phyloP scores from a whole-genome alignment of 176 grass and related monocot genomes.

The Pontederia crassipes region DNA sequence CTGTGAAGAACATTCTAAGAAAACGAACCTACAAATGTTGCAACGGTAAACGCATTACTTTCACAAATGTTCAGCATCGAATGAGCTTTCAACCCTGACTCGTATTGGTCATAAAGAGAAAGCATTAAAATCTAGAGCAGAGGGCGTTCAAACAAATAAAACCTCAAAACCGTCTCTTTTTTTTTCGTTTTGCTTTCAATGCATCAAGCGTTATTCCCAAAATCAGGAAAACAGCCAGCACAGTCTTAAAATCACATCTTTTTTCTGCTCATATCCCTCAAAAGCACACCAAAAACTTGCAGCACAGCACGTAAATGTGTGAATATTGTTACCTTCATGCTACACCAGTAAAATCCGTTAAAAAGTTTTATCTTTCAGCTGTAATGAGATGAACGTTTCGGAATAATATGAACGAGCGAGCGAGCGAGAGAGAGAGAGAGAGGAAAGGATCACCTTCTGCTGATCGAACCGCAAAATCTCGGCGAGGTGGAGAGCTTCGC shows the following conservation, averaged over 20 bases:
- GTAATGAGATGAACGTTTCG: too few relatives aligned
- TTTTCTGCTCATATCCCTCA: not conserved
- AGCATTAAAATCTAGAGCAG: not conserved
- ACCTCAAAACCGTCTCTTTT: not conserved
- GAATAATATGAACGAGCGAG: not conserved
- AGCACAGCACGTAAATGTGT: too few relatives aligned
- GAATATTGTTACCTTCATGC: too few relatives aligned
- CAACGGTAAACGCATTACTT: too few relatives aligned
- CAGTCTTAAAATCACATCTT: not conserved
- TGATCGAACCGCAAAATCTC: constrained; percentile 32
- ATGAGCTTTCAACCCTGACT: too few relatives aligned
- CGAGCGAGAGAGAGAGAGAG: not conserved
- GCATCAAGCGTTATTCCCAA: not conserved
- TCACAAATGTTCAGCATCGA: too few relatives aligned
- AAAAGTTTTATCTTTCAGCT: not conserved
- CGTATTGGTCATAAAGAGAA: not conserved
- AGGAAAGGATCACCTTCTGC: constrained; percentile 19
- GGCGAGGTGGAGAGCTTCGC: constrained; percentile 26
- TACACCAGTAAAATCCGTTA: not conserved
- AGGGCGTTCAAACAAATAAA: too few relatives aligned
- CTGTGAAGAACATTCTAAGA: too few relatives aligned
- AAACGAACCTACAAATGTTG: too few relatives aligned
- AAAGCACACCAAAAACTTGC: too few relatives aligned
- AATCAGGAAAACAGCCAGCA: not conserved
- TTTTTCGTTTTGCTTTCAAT: not conserved